phyloP scores from a whole-genome alignment of 176 grass and related monocot genomes.

The Triticum timopheevii region DNA sequence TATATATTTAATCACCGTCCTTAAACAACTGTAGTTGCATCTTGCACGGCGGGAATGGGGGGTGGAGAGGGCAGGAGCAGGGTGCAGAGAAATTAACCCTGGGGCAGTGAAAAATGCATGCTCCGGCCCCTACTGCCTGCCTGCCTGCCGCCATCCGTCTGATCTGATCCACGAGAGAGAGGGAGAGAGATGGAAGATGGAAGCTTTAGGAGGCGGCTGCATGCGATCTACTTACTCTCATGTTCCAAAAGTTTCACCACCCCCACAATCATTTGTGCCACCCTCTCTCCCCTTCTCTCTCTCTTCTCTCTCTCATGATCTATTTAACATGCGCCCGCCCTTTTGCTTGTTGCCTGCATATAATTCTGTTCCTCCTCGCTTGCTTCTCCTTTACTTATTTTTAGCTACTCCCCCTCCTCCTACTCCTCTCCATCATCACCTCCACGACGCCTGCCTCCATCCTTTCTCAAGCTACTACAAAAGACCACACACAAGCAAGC shows the following conservation, averaged over 20 bases:
- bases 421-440: conserved; percentile 67
- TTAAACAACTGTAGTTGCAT: not conserved
- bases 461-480: conserved; percentile 1
- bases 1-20: not conserved
- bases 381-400: conserved; percentile 31
- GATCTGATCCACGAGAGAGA: no score
- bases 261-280: conserved; percentile 39
- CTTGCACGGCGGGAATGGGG: no score
- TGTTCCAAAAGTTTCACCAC: conserved; percentile 25
- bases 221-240: no score
- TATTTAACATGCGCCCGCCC: conserved; percentile 24
- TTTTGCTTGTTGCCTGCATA: conserved; percentile 51
- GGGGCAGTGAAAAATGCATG: no score
- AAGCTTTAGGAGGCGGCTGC: no score
- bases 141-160: no score
- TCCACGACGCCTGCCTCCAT: conserved; percentile 34
- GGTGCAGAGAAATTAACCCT: no score
- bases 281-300: not conserved
- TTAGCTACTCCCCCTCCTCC: no score
- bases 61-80: no score
- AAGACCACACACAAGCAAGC: not conserved
- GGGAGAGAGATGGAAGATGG: no score
- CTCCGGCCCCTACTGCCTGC: no score
- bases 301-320: not conserved
- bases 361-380: conserved; percentile 53